Conservation (phyloP, 768 basidiomycete species). For the Pleurotus citrinopileatus region DNA sequence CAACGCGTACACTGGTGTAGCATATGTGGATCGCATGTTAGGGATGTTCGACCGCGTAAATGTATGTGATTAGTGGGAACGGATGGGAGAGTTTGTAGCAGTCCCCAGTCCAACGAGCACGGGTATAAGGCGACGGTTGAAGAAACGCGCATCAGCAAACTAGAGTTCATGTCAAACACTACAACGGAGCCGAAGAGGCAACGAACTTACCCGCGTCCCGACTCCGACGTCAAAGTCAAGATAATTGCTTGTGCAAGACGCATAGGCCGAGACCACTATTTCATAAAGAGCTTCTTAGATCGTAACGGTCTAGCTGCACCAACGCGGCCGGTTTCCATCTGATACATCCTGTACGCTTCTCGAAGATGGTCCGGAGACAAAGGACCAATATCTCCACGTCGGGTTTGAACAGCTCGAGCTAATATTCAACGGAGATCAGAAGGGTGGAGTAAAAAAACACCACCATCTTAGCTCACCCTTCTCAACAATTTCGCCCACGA, state of each 20-base stretch:
- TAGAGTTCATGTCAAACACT: no score
- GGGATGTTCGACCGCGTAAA: no score
- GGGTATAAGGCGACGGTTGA: background rate
- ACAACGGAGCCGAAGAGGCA: no score
- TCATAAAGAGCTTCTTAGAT: conserved; percentile 71
- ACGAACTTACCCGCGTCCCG: background rate
- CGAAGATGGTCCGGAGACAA: conserved; percentile 87
- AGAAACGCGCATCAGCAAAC: background rate
- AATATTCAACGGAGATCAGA: conserved; percentile 2
- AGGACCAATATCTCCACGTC: conserved; percentile 72
- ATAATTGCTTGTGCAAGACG: background rate
- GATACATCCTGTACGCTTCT: conserved; percentile 84
- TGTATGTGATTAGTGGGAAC: no score
- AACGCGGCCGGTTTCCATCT: conserved; percentile 76
- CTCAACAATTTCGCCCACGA: conserved; percentile 90
- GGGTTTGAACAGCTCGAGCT: conserved; percentile 77
- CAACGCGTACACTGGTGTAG: no score
- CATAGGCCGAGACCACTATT: conserved; percentile 29
- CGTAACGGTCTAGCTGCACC: conserved; percentile 72
- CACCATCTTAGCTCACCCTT: conserved; percentile 56
- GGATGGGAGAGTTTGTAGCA: no score
- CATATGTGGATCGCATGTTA: no score
- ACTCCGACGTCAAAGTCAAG: background rate
- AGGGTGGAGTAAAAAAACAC: conserved; percentile 3
- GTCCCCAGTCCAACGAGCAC: no score